phyloP scores from a whole-genome alignment of 495 filamentous ascomycete species.

The Corynascus novoguineensis region DNA sequence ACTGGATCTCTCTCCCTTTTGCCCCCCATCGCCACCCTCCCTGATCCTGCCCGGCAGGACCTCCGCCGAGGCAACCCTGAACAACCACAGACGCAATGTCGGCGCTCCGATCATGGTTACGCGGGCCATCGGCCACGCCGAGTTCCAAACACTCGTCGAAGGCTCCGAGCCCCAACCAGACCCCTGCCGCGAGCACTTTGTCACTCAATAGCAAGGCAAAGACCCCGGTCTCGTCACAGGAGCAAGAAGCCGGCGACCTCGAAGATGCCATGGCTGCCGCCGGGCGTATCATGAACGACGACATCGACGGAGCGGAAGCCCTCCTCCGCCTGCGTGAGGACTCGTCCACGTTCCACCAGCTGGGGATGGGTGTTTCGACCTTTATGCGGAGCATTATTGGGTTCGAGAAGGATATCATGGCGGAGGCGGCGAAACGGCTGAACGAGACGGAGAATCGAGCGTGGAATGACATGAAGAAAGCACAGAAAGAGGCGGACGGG shows the following conservation, averaged over 20 bases:
- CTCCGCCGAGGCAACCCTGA: not conserved
- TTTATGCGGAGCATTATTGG: constrained; percentile 86
- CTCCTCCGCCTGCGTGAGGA: constrained; percentile 63
- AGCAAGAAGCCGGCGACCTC: constrained; percentile 36
- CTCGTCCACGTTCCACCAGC: constrained; percentile 84
- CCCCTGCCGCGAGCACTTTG: constrained; percentile 23
- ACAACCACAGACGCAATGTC: constrained; percentile 22
- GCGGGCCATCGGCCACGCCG: constrained; percentile 20
- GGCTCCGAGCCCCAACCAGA: constrained; percentile 16
- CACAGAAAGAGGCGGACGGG: constrained; percentile 49
- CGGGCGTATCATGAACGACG: constrained; percentile 80
- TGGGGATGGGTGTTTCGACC: constrained; percentile 72
- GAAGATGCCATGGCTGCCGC: constrained; percentile 44
- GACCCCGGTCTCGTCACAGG: constrained; percentile 19
- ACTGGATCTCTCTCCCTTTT: not conserved
- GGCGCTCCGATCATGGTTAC: constrained; percentile 30
- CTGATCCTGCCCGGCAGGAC: not conserved
- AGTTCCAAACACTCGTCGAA: constrained; percentile 24
- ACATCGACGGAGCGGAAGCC: constrained; percentile 79
- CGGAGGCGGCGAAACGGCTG: constrained; percentile 69
- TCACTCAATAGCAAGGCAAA: constrained; percentile 24
- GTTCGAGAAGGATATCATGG: constrained; percentile 93
- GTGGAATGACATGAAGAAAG: constrained; percentile 71
- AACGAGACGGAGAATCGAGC: constrained; percentile 72
- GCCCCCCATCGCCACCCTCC: constrained; percentile 5